Evolutionary conservation across 805 yeast species (phyloP), one percentile per base, ranked within the genome.

Genomic region (Pichia manshurica): DNA sequence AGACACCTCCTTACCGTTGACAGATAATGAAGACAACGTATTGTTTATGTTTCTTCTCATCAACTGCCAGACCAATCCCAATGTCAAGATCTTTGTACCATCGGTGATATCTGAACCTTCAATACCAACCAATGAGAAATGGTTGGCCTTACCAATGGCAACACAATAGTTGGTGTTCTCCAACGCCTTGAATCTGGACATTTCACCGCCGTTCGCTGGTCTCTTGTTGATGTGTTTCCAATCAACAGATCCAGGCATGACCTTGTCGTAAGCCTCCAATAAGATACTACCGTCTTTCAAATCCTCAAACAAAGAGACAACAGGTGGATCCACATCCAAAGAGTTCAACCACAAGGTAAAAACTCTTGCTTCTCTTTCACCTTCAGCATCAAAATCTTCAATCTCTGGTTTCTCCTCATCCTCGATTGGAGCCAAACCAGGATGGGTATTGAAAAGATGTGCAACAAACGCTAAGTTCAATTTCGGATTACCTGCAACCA

Each of bases 161-260:
- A 93, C 98, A n/a, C 95, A 96, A 62, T 93, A 93, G 67, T 93
- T 93, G n/a, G 96, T 88, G 67, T 93, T 93, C 68, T 93, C 99
- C 49, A 93, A 77, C 1, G 96, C 96, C 70, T 91, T 93, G 73
- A 93, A 93, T 56, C 97, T 80, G 38, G 88, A 79, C 55, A 93
- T 58, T 61, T 89, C 96, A 10, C 68, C 68, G 29, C 91, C 95
- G 42, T 73, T 72, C 1, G 76, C 65, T n/a, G 96, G 95, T 60
- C 78, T 82, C 68, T 90, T 84, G 70, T 93, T 93, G 44, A 91
- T 82, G 60, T 79, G 85, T 59, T 78, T 83, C 64, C 75, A 70
- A 56, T 87, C 80, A 35, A 91, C 96, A 4, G 87, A 78, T 13
- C 97, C 97, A 2, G 98, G 97, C 72, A 89, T 77, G 37, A 93